Evolutionary conservation across 805 yeast species (phyloP), one percentile per base, ranked within the genome.

Genomic region (Ogataea ramenticola): DNA sequence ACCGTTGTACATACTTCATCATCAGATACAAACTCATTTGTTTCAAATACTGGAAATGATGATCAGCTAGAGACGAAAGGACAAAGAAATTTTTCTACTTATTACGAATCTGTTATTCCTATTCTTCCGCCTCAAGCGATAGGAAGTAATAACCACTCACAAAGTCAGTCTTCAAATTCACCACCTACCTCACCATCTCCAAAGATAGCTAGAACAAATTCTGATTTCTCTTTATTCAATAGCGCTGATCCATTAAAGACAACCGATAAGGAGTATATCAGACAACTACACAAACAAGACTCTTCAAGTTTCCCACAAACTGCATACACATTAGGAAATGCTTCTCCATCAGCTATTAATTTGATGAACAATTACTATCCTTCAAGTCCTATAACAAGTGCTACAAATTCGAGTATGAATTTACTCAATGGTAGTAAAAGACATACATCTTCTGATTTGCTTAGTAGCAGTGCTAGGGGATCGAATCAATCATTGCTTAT

Each of bases 61-160:
- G 32, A 29, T 8, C 32, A 29, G n/a, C 5, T 8, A 4, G 30
- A 7, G 7, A 9, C n/a, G 3, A 9, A 27, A 3, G 14, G 16
- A 4, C 40, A 24, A 26, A 17, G 36, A 31, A 31, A 27, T 15
- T 39, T 34, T 4, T 45, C 53, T 16, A 46, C 50, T 30, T 62
- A 49, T 39, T 62, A 62, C 41, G 65, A 61, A 39, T 58, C 66
- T 1, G 58, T 60, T 31, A 58, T 62, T 21, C 67, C 67, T 9
- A 50, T 60, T 12, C 48, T 62, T 8, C 64, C 62, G 5, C 44
- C 52, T 12, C 31, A 47, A 11, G 22, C 21, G 7, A 14, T n/a
- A 5, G 20, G 19, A 5, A 14, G 20, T 32, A 32, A 16, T n/a
- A 16, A 32, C n/a, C n/a, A n/a, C n/a, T 15, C 30, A 20, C 4